phyloP scores from a whole-genome alignment of 805 yeast genomes.

The Saccharomycopsis selenospora region DNA sequence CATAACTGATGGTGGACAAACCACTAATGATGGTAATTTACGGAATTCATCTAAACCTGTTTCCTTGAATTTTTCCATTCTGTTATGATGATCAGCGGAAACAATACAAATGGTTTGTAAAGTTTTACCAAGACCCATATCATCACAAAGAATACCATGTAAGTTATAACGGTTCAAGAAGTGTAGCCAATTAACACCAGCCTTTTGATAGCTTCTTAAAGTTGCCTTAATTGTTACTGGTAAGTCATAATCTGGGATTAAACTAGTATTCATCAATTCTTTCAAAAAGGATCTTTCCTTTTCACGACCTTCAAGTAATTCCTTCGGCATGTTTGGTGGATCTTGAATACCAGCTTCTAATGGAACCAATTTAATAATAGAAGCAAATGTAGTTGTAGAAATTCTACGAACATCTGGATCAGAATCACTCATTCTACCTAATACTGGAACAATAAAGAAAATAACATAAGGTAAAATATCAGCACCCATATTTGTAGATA shows the following conservation, averaged over 20 bases:
- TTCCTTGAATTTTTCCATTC: conserved; percentile 58
- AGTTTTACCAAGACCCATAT: conserved; percentile 98
- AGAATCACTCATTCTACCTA: conserved; percentile 97
- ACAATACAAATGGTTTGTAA: conserved; percentile 95
- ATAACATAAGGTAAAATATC: conserved; percentile 90
- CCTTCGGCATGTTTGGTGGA: conserved; percentile 83
- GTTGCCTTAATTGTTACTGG: conserved; percentile 93
- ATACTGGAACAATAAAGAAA: conserved; percentile 88
- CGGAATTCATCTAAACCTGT: conserved; percentile 61
- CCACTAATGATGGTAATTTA: conserved; percentile 73
- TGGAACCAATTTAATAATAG: conserved; percentile 91
- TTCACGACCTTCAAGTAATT: conserved; percentile 80
- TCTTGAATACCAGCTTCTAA: conserved; percentile 96
- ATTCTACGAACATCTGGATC: conserved; percentile 80
- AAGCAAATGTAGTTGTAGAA: conserved; percentile 95
- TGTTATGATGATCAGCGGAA: conserved; percentile 86
- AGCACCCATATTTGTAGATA: conserved; percentile 78
- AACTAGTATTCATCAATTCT: conserved; percentile 96
- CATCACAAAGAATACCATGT: conserved; percentile 97
- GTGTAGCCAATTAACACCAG: conserved; percentile 97
- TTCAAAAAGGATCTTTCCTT: conserved; percentile 89
- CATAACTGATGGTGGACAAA: conserved; percentile 95
- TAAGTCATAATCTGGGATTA: conserved; percentile 76
- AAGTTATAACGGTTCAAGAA: conserved; percentile 89
- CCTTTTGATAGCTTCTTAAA: conserved; percentile 91